Base-by-base conservation (phyloP, 805 yeast genomes). In the Starmerella bombi region DNA sequence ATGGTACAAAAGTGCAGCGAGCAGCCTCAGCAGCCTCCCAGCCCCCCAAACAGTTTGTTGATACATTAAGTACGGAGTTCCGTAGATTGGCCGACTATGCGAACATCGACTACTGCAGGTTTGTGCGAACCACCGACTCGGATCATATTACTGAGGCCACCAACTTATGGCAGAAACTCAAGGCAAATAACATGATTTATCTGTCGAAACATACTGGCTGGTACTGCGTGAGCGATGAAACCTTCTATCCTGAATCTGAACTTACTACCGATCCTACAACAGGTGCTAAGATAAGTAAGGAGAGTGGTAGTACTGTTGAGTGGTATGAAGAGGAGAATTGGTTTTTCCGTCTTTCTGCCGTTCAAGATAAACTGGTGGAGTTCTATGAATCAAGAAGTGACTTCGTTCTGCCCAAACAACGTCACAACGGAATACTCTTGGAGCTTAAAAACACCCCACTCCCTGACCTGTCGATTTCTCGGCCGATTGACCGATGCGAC, bases 161-260 rank as follows among this genome's bases (percentile, higher is more conserved):
- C 25, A 58, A 65, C 23, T 69, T 91, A 46, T 91, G 98, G 97
- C 58, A 66, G 1, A 46, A 62, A 1, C 71, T 91, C 46, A 44
- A 59, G 33, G 61, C 69, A 0, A 73, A 70, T 34, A 88, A 82
- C 0, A 72, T 63, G 49, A 80, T 91, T 2, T 84, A 84, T 56
- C 72, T 78, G 55, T 95, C 94, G 6, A 64, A 70, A 23, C 98
- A 91, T 57, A 60, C 72, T 36, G 98, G 98, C 2, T 91, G 97
- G 97, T 91, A 91, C 56, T 82, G 93, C 5, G 65, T 88, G 5
- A 79, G 93, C 36, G 98, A 91, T 56, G 98, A 91, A 60, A 80
- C 95, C 2, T 91, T 91, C 54, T 88, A 83, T 53, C 81, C 97
- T 0, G 93, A 78, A 46, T 60, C 73, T 2, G 94, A 85, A 57